Evolutionary conservation across 768 basidiomycete genomes (phyloP).

Genomic region (Kwoniella newhampshirensis): DNA sequence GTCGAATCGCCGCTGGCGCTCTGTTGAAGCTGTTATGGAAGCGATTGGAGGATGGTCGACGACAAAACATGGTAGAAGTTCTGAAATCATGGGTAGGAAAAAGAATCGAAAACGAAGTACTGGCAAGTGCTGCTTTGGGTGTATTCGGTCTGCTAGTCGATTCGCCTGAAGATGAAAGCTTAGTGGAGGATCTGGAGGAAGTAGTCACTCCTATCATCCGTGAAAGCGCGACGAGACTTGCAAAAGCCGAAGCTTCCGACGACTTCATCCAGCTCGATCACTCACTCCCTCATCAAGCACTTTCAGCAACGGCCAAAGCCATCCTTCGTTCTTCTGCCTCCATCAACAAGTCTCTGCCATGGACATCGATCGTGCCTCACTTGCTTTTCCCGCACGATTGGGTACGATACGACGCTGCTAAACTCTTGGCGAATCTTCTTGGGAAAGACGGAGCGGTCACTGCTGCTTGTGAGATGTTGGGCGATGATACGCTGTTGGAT

Average conservation of each 20-base stretch:
- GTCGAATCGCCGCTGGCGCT: slow-evolving; percentile 81
- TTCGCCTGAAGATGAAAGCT: slow-evolving; percentile 53
- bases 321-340: slow-evolving; percentile 51
- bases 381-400: slow-evolving; percentile 90
- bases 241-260: slow-evolving; percentile 57
- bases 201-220: slow-evolving; percentile 53
- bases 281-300: slow-evolving; percentile 77
- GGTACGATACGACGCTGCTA: slow-evolving; percentile 79
- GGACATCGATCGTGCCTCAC: slow-evolving; percentile 65
- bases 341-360: slow-evolving; percentile 47
- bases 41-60: slow-evolving; percentile 65
- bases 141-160: slow-evolving; percentile 81
- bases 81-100: slow-evolving; percentile 72
- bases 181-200: slow-evolving; percentile 14
- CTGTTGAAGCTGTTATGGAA: slow-evolving; percentile 74
- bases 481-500: slow-evolving; percentile 58
- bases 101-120: slow-evolving; percentile 62
- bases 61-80: slow-evolving; percentile 64
- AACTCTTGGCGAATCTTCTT: slow-evolving; percentile 63
- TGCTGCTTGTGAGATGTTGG: slow-evolving; percentile 12
- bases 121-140: slow-evolving; percentile 74
- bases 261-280: slow-evolving; percentile 63
- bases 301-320: slow-evolving; percentile 67
- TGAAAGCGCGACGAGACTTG: slow-evolving; percentile 51
- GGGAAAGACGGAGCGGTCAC: background rate